Evolutionary conservation across 495 filamentous ascomycete species (phyloP).

Genomic region (Coniosporium apollinis): DNA sequence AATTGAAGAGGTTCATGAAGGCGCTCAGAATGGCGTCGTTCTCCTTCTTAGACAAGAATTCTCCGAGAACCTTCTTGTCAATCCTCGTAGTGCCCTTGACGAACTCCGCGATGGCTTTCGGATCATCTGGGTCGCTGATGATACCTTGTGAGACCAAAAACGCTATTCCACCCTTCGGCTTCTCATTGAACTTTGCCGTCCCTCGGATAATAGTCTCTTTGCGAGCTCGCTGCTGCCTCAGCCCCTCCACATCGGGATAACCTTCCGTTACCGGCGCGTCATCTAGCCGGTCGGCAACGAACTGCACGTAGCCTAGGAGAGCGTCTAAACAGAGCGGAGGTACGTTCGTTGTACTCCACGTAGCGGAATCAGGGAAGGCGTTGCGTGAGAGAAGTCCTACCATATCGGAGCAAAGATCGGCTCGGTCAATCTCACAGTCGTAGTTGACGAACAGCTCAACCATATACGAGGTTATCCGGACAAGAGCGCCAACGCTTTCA

Average conservation of each 20-base stretch:
- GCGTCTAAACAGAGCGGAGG: slow-evolving; percentile 89
- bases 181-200: slow-evolving; percentile 86
- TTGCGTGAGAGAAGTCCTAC: slow-evolving; percentile 83
- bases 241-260: slow-evolving; percentile 43
- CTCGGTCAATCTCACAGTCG: slow-evolving; percentile 85
- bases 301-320: slow-evolving; percentile 77
- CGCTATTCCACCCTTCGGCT: slow-evolving; percentile 74
- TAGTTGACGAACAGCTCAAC: slow-evolving; percentile 95
- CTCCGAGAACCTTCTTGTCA: slow-evolving; percentile 80
- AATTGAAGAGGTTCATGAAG: slow-evolving; percentile 76
- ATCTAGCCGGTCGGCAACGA: slow-evolving; percentile 71
- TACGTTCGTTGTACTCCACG: slow-evolving; percentile 98
- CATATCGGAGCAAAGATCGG: slow-evolving; percentile 88
- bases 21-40: slow-evolving; percentile 67
- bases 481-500: slow-evolving; percentile 80
- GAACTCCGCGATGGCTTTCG: slow-evolving; percentile 60
- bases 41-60: slow-evolving; percentile 77
- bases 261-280: slow-evolving; percentile 46
- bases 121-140: slow-evolving; percentile 57
- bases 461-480: slow-evolving; percentile 84
- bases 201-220: slow-evolving; percentile 85
- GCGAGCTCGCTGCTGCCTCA: slow-evolving; percentile 52
- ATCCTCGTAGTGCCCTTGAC: slow-evolving; percentile 70
- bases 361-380: slow-evolving; percentile 91
- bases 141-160: slow-evolving; percentile 72